These are phyloP conservation scores for Neoboletus subvelutipes DNA, from an alignment of 768 basidiomycete genomes.

Conservation along the genomic window DNA sequence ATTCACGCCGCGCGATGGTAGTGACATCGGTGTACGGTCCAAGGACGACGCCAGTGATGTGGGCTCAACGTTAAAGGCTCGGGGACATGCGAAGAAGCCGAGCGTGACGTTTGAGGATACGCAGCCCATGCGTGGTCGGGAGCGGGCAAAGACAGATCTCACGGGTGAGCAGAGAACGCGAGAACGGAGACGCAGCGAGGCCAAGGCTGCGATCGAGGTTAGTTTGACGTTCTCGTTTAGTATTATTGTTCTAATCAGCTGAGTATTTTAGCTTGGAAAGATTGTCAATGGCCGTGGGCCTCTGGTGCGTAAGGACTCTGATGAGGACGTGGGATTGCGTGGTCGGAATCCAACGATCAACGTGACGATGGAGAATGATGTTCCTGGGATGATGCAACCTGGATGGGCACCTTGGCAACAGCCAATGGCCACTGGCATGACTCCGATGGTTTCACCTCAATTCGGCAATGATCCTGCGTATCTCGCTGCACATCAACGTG, in stretches of 20 bases:
- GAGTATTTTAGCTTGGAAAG: constrained; percentile 66
- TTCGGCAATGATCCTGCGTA: constrained; percentile 53
- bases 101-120: constrained; percentile 74
- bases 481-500: constrained; percentile 80
- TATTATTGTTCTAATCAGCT: constrained; percentile 2
- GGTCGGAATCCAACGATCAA: constrained; percentile 33
- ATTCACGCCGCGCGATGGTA: constrained; percentile 76
- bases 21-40: constrained; percentile 45
- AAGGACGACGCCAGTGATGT: constrained; percentile 23
- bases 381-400: constrained; percentile 28
- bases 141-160: constrained; percentile 30
- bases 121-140: constrained; percentile 30
- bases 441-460: constrained; percentile 39
- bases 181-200: constrained; percentile 76
- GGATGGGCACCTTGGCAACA: constrained; percentile 36
- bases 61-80: constrained; percentile 30
- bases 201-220: constrained; percentile 88
- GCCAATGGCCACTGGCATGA: constrained; percentile 26
- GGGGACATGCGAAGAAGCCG: constrained; percentile 47
- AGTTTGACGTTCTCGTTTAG: constrained; percentile 6
- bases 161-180: constrained; percentile 56
- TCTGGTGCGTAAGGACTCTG: constrained; percentile 48
- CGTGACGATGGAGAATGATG: constrained; percentile 36
- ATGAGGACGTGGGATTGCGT: constrained; percentile 36
- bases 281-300: constrained; percentile 79